phyloP scores from a whole-genome alignment of 352 stramenopile genomes.

The Phytophthora ohioensis region DNA sequence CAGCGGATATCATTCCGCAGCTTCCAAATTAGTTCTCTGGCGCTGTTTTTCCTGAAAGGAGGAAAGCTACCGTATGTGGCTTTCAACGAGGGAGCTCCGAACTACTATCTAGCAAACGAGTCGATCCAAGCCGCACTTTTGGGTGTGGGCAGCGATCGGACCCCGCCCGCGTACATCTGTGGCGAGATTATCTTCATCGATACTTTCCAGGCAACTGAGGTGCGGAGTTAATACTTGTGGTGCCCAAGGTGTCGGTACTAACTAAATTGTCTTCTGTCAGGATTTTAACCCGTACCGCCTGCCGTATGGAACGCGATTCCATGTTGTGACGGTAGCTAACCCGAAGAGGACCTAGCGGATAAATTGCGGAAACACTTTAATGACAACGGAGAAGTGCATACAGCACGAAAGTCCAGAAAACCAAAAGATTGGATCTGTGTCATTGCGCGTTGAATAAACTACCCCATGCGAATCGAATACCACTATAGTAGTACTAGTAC shows the following conservation, averaged over 20 bases:
- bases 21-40: slow-evolving; percentile 86
- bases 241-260: slow-evolving; percentile 4
- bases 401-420: background rate
- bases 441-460: background rate
- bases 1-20: slow-evolving; percentile 82
- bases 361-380: slow-evolving; percentile 27
- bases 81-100: slow-evolving; percentile 82
- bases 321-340: slow-evolving; percentile 84
- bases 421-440: background rate
- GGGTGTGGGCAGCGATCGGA: slow-evolving; percentile 59
- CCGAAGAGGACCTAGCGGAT: slow-evolving; percentile 65
- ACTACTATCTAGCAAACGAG: slow-evolving; percentile 86
- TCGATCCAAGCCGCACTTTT: slow-evolving; percentile 77
- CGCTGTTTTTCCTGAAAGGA: slow-evolving; percentile 81
- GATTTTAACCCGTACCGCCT: slow-evolving; percentile 88
- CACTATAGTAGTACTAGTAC: no score
- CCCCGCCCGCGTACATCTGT: slow-evolving; percentile 78
- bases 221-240: slow-evolving; percentile 28
- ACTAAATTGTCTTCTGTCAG: slow-evolving; percentile 38
- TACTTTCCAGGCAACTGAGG: slow-evolving; percentile 83
- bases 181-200: slow-evolving; percentile 90
- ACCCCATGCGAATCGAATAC: no score
- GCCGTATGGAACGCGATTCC: slow-evolving; percentile 76
- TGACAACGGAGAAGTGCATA: slow-evolving; percentile 7
- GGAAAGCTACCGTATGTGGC: slow-evolving; percentile 83